A percentile compares a stretch with the other conserved stretches of the same genome.
Conservation (phyloP, 352 stramenopile genomes). For the Globisporangium barbulae region DNA sequence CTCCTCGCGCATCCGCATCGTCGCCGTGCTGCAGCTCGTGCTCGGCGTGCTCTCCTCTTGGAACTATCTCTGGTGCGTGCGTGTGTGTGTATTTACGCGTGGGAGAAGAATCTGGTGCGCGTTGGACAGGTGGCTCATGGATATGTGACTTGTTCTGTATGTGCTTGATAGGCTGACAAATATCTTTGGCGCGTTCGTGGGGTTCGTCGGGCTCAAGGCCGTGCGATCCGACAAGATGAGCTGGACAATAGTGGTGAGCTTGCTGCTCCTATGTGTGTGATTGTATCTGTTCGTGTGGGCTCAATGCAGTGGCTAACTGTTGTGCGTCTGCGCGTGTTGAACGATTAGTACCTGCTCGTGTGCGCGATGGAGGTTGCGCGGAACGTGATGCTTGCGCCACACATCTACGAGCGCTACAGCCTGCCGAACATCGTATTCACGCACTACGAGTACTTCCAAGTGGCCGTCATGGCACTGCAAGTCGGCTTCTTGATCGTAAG, state of each 20-base stretch:
- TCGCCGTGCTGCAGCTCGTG: conserved; percentile 57
- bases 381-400: conserved; percentile 61
- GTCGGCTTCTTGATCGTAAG: conserved; percentile 69
- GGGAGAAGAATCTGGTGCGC: background rate
- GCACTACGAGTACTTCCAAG: conserved; percentile 73
- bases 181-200: conserved; percentile 68
- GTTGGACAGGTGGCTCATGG: background rate
- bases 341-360: conserved; percentile 54
- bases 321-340: background rate
- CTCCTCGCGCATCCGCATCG: conserved; percentile 62
- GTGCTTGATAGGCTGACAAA: conserved; percentile 48
- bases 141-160: background rate
- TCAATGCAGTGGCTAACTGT: background rate
- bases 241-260: conserved; percentile 70
- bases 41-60: conserved; percentile 52
- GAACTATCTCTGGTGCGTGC: conserved; percentile 67
- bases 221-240: conserved; percentile 74
- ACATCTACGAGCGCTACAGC: conserved; percentile 59
- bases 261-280: background rate
- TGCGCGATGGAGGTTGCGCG: conserved; percentile 69
- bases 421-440: conserved; percentile 56
- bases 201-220: conserved; percentile 60
- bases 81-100: background rate
- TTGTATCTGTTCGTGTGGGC: conserved; percentile 1
- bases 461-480: conserved; percentile 58